Base-by-base conservation (phyloP, 2,329 filamentous ascomycete species). In the Pseudocercospora fuligena region DNA sequence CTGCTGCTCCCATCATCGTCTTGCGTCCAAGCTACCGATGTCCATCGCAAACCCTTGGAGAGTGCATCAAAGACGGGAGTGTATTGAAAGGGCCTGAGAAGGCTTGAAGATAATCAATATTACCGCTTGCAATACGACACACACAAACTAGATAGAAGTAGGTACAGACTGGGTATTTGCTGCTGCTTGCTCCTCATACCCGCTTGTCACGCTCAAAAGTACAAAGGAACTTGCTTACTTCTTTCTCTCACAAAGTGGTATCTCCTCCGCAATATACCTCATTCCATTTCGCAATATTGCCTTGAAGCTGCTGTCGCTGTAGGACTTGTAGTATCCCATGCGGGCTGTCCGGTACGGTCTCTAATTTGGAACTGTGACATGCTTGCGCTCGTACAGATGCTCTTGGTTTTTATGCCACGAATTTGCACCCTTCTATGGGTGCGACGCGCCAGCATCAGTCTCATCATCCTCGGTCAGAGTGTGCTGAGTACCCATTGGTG, bases 91-190 rank as follows among this genome's bases (percentile, higher is more conserved):
- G 33, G 33, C 33, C 33, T 12, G 11, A 40, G 14, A 40, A n/a
- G n/a, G 36, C 14, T 14, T 40, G 40, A 43, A 43, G 16, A 43
- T 43, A 61, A 65, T 21, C 53, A 66, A 64, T 66, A 67, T 70
- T 68, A 70, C 69, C 65, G 59, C 64, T 61, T 69, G 64, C 64
- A 64, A 61, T 60, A 66, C 65, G 53, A 64, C 43, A 40, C 43
- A 40, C 57, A 67, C 47, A 66, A 61, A 67, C 62, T 64, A 65
- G 61, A 58, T 71, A 64, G 59, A 51, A 67, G 65, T 64, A 68
- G 69, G 53, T 69, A 69, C 69, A 69, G 63, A 60, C 66, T 63
- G 68, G 69, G 69, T 70, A 71, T 70, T 36, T 58, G 56, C 56
- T 70, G 64, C 66, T 71, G 68, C 68, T 63, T 40, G 59, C 54